Base-by-base conservation (phyloP, 371 early-diverging fungal species). In the Basidiobolus meristosporus region DNA sequence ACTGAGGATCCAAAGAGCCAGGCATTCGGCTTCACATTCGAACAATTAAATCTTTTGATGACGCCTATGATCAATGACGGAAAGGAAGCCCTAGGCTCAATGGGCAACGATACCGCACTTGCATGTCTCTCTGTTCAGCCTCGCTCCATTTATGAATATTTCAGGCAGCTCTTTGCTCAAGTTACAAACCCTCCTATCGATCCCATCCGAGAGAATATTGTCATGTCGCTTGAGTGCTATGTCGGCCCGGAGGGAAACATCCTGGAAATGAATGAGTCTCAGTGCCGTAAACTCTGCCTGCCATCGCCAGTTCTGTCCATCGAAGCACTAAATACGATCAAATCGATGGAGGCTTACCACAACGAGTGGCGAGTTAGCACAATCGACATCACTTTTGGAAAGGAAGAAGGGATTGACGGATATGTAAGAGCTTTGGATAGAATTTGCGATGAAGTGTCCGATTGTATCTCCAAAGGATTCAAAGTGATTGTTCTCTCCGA, bases 151-250 rank as follows among this genome's bases (percentile, higher is more conserved):
- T 96, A 82, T 57, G 92, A 96, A 47, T 96, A 93, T 65, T 90
- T 96, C 63, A 76, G 91, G 26, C 83, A 96, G 61, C 64, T 93
- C 17, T 91, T 92, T 47, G 97, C 97, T 19, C 97, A 96, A 59
- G 97, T 93, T 35, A 90, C 91, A 38, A 90, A 95, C 48, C 88
- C 88, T 43, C 92, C 97, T n/a, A 93, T 96, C 42, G 97, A 96
- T 64, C 93, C 97, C 21, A 92, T 96, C 52, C 89, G 97, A 52
- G 93, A 96, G 60, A 80, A 82, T 44, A 82, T 93, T 47, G 90
- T 93, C 63, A 96, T 93, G 95, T 83, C 86, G 12, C 70, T 92
- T 28, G 76, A 82, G 36, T 90, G 91, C 65, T 82, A 84, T 55
- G 71, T 96, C 15, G 97, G 97, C 26, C 88, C 93, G 7, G 84